Conservation (phyloP, 345 rosid species). For the Gossypium mustelinum region DNA sequence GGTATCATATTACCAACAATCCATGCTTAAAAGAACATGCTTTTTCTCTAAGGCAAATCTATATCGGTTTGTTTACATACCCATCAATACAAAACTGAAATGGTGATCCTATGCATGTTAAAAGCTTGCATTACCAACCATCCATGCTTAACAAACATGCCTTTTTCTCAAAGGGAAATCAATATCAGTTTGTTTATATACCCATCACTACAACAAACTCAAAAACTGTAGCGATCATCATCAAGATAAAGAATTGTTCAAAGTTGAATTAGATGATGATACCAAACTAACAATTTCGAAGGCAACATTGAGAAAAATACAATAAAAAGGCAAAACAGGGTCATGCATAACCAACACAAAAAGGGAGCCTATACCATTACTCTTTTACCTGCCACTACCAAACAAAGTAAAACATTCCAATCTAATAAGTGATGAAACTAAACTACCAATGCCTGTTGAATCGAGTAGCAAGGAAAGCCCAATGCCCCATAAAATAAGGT, state of each 20-base stretch:
- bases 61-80: not conserved
- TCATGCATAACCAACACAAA: not conserved
- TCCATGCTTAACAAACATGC: not conserved
- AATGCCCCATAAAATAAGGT: no score
- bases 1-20: not conserved
- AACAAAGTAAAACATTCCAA: not conserved
- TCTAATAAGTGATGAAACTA: not conserved
- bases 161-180: not conserved
- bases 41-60: not conserved
- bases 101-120: not conserved
- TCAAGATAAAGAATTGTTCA: not conserved
- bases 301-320: not conserved
- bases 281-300: not conserved
- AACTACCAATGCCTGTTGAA: no score
- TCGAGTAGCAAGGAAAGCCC: no score
- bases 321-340: not conserved
- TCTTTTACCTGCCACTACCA: no score
- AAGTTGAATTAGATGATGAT: not conserved
- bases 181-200: not conserved
- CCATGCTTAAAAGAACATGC: not conserved
- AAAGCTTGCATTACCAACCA: not conserved
- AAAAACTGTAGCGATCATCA: not conserved
- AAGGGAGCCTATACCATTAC: no score
- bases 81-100: not conserved
- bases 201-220: not conserved